Evolutionary conservation across 129 eudicot genomes (phyloP), one percentile per base, ranked within the genome.

Genomic region (Flaveria sonorensis): DNA sequence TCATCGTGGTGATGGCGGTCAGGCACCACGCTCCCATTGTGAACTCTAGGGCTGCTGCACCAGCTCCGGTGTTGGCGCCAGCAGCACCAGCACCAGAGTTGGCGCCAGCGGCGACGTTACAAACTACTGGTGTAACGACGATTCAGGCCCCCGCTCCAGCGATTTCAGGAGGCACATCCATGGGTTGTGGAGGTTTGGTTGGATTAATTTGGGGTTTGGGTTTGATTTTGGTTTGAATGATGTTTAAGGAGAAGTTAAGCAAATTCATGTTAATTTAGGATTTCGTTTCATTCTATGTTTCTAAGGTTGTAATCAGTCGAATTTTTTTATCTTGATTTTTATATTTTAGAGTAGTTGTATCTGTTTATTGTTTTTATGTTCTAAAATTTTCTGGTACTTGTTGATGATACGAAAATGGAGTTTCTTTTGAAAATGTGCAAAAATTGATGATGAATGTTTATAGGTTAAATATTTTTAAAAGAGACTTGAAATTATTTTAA

Each of bases 1-100:
- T 59, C 39, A 67, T 85, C 8, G 63, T 85, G 8, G 92, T 91
- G 69, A 63, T 89, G 78, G 80, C 88, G 15, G 77, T 75, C 0
- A 78, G 81, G 28, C 43, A 69, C 67, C 47, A 23, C 57, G 7
- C 26, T 46, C 72, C 6, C 24, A 36, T 11, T 8, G 68, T 20
- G 1, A 57, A 30, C 68, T 28, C 83, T 0, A 73, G 73, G 3
- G 1, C 76, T 1, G 53, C 60, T 45, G 45, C 85, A 7, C 71
- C 80, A 2, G 19, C 82, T 18, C 60, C 67, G 0, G 61, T 55
- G 30, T 48, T 72, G 9, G 53, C 74, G 1, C 81, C 83, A 21
- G 18, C 78, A 36, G 50, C 50, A 10, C 39, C 80, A 20, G 24
- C 78, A 18, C 70, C 69, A 14, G 59, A 46, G 28, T 14, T 20